A percentile compares a stretch with the other conserved stretches of the same genome.
Evolutionary conservation across 257 asterid species (phyloP).

Genomic region (Paulownia fortunei): DNA sequence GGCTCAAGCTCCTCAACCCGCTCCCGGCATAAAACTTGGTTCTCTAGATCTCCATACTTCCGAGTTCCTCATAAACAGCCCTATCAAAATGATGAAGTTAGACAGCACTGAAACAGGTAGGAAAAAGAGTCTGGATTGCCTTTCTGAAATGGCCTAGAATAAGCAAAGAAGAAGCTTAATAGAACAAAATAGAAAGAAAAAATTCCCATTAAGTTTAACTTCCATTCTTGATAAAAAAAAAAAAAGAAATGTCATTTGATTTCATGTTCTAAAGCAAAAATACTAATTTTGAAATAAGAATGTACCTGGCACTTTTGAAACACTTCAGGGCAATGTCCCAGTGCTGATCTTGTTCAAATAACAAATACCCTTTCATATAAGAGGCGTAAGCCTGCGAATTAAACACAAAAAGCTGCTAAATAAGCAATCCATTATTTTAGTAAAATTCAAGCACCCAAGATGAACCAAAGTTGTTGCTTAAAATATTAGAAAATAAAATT

Average conservation of each 20-base stretch:
- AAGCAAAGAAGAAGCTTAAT: background rate
- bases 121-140: slow-evolving; percentile 17
- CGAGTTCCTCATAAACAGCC: slow-evolving; percentile 99
- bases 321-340: slow-evolving; percentile 94
- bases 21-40: slow-evolving; percentile 89
- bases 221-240: slow-evolving; percentile 11
- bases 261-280: background rate
- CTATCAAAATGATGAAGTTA: slow-evolving; percentile 47
- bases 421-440: background rate
- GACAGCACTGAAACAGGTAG: slow-evolving; percentile 23
- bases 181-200: slow-evolving; percentile 13
- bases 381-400: slow-evolving; percentile 88
- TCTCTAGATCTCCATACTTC: slow-evolving; percentile 96
- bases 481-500: background rate
- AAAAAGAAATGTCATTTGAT: slow-evolving; percentile 13
- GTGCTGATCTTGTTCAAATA: slow-evolving; percentile 90
- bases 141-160: background rate
- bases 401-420: slow-evolving; percentile 27
- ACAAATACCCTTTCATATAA: slow-evolving; percentile 89
- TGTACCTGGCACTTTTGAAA: slow-evolving; percentile 91
- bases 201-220: slow-evolving; percentile 27
- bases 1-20: slow-evolving; percentile 97
- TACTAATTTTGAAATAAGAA: slow-evolving; percentile 17
- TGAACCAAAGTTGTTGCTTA: background rate
- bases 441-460: slow-evolving; percentile 8